These are phyloP conservation scores for Sonneratia caseolaris DNA, from an alignment of 345 rosid species.

Conservation along the genomic window DNA sequence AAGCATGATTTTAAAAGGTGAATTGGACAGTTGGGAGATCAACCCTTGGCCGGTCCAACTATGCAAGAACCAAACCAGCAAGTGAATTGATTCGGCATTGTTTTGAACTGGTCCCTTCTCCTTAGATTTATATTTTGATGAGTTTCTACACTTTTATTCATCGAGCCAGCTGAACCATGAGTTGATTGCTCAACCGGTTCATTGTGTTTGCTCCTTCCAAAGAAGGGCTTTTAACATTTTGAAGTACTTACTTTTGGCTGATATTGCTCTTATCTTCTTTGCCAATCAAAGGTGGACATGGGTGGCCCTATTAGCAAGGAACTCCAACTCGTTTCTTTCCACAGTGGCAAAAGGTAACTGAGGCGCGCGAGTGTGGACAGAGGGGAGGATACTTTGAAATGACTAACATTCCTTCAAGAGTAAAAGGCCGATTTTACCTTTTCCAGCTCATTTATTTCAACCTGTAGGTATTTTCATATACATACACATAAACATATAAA, in stretches of 20 bases:
- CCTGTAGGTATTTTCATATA: background rate
- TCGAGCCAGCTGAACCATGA: background rate
- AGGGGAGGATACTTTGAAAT: slow-evolving; percentile 99
- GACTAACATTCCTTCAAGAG: slow-evolving; percentile 92
- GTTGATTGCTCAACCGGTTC: background rate
- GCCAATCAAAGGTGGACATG: slow-evolving; percentile 65
- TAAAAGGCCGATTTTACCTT: slow-evolving; percentile 11
- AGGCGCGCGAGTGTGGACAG: slow-evolving; percentile 90
- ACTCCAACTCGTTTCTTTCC: slow-evolving; percentile 92
- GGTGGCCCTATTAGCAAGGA: slow-evolving; percentile 74
- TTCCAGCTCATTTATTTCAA: background rate
- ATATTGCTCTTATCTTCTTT: slow-evolving; percentile 10
- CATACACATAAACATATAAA: background rate
- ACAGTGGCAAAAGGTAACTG: slow-evolving; percentile 97
- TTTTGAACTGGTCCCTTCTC: background rate
- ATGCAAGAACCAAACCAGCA: background rate
- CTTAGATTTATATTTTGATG: background rate
- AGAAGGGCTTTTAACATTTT: too few species aligned
- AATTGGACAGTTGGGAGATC: background rate
- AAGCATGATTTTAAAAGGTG: background rate
- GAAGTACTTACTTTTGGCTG: background rate
- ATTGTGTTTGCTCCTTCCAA: background rate
- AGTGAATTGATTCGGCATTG: background rate
- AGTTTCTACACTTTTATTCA: background rate
- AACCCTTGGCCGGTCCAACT: background rate